Conservation (phyloP, 805 yeast species). For the Metschnikowia chrysomelidarum region DNA sequence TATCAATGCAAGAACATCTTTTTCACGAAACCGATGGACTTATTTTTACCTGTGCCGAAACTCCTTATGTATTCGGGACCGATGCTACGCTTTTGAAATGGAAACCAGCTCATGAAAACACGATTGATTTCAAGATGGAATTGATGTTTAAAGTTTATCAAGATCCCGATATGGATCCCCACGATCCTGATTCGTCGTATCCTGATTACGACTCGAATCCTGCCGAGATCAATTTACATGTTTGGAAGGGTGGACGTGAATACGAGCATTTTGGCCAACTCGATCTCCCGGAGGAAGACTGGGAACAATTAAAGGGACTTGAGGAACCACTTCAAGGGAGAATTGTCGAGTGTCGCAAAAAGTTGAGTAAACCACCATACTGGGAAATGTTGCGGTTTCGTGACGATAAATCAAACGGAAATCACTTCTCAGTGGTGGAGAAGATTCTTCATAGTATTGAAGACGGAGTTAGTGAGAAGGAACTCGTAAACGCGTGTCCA, state of each 20-base stretch:
- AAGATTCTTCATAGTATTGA: conserved; percentile 81
- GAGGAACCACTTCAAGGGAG: conserved; percentile 87
- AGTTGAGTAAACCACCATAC: conserved; percentile 49
- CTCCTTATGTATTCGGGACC: conserved; percentile 87
- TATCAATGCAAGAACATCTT: conserved; percentile 64
- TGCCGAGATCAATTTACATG: conserved; percentile 52
- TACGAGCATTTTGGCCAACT: conserved; percentile 70
- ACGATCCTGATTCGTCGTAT: conserved; percentile 69
- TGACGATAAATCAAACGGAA: conserved; percentile 89
- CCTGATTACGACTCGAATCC: conserved; percentile 83
- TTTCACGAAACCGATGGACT: conserved; percentile 93
- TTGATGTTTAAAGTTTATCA: conserved; percentile 56
- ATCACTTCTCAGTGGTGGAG: conserved; percentile 75
- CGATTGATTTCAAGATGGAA: conserved; percentile 79
- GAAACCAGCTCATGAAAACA: conserved; percentile 96
- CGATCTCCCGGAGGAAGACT: conserved; percentile 63
- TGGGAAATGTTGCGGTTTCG: conserved; percentile 90
- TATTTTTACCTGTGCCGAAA: conserved; percentile 85
- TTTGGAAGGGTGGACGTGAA: conserved; percentile 69
- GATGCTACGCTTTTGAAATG: conserved; percentile 85
- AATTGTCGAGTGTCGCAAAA: conserved; percentile 79
- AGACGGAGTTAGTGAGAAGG: conserved; percentile 82
- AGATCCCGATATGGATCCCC: conserved; percentile 63
- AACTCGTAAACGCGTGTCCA: conserved; percentile 57
- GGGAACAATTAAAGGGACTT: conserved; percentile 69